Conservation (phyloP, 371 early-diverging fungal species). For the Amoeboaphelidium protococcarum region DNA sequence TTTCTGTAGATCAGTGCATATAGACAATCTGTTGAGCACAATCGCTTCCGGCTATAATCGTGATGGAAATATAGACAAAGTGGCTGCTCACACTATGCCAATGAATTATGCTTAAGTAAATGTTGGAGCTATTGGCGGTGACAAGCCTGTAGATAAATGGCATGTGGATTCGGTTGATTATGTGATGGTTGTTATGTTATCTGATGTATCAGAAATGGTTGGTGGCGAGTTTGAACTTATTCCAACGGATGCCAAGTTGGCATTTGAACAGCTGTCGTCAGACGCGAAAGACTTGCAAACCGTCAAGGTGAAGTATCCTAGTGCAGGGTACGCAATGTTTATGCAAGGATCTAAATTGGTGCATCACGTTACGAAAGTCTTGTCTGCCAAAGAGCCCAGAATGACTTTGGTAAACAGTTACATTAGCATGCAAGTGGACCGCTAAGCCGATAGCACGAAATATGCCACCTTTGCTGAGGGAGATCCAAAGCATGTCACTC, state of each 20-base stretch:
- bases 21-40: too few species aligned
- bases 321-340: neutral
- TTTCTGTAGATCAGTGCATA: too few species aligned
- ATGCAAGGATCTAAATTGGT: neutral
- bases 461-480: neutral
- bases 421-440: neutral
- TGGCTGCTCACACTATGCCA: neutral
- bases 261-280: neutral
- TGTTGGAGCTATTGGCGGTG: neutral
- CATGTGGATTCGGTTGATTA: slow-evolving; percentile 1
- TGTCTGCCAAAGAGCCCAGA: neutral
- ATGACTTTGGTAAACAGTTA: neutral
- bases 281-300: neutral
- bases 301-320: neutral
- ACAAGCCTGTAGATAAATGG: neutral
- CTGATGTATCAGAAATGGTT: neutral
- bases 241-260: neutral
- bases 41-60: too few species aligned
- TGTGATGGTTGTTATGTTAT: slow-evolving; percentile 1
- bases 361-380: neutral
- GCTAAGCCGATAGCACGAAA: neutral
- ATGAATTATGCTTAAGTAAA: neutral
- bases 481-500: neutral
- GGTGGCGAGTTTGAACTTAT: neutral
- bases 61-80: too few species aligned